A percentile compares a stretch with the other conserved stretches of the same genome.
Conservation (phyloP, 331 rosid species). For the Rhamnella rubrinervis region DNA sequence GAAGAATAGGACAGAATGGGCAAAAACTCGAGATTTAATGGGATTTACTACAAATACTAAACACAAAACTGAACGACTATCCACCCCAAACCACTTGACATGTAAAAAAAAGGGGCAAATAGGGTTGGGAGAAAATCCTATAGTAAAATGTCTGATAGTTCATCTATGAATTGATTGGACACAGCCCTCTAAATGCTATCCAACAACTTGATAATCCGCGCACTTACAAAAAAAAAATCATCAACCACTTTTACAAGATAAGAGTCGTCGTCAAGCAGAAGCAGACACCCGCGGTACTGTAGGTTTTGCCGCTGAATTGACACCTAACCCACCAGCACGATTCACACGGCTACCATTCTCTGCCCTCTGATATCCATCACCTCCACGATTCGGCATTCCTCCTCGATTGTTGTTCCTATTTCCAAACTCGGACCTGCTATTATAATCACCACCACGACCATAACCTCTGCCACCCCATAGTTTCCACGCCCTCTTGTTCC, state of each 20-base stretch:
- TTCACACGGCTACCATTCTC: slow-evolving; percentile 53
- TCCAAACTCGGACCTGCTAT: slow-evolving; percentile 56
- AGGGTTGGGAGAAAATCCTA: slow-evolving; percentile 23
- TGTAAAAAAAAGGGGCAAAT: background rate
- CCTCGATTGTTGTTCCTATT: slow-evolving; percentile 54
- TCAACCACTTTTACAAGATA: slow-evolving; percentile 1
- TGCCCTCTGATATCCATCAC: slow-evolving; percentile 60
- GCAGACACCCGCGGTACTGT: slow-evolving; percentile 52
- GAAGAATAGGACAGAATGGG: background rate
- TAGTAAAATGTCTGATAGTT: slow-evolving; percentile 28
- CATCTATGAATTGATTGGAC: slow-evolving; percentile 30
- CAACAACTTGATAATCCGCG: slow-evolving; percentile 24
- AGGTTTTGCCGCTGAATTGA: slow-evolving; percentile 37
- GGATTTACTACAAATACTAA: slow-evolving; percentile 18
- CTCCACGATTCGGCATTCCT: slow-evolving; percentile 56
- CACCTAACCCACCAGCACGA: slow-evolving; percentile 48
- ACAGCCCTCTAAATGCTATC: slow-evolving; percentile 26
- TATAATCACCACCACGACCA: slow-evolving; percentile 58
- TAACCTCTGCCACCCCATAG: slow-evolving; percentile 60
- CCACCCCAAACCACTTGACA: slow-evolving; percentile 20
- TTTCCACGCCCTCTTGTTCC: slow-evolving; percentile 73
- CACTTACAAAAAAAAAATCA: background rate
- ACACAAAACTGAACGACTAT: background rate
- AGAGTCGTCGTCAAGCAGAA: slow-evolving; percentile 48
- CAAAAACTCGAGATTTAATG: background rate